Conservation (phyloP, 257 asterid species). For the Schizonepeta tenuifolia region DNA sequence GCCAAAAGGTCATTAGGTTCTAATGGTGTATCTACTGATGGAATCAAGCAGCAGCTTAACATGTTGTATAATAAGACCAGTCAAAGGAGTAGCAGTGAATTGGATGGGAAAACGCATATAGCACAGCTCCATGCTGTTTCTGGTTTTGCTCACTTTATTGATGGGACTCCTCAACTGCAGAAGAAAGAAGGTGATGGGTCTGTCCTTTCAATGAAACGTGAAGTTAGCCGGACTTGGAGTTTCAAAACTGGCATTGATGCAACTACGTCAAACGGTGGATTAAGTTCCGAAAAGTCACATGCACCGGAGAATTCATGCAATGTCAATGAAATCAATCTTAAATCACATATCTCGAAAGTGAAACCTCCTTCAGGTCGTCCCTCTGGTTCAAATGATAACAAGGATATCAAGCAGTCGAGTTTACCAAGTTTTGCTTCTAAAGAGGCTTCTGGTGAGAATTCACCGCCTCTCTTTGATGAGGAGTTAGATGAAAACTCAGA, state of each 20-base stretch:
- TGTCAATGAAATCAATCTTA: constrained; percentile 36
- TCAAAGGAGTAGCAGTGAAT: constrained; percentile 47
- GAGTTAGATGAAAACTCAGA: constrained; percentile 79
- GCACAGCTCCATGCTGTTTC: constrained; percentile 82
- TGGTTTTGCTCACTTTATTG: constrained; percentile 72
- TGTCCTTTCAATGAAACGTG: constrained; percentile 46
- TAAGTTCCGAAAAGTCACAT: constrained; percentile 39
- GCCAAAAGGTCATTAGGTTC: constrained; percentile 34
- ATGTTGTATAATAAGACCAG: constrained; percentile 68
- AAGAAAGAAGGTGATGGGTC: constrained; percentile 42
- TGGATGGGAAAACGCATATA: constrained; percentile 65
- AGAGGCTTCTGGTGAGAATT: constrained; percentile 39
- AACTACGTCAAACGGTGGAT: constrained; percentile 38
- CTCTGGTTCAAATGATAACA: constrained; percentile 35
- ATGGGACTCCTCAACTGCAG: constrained; percentile 51
- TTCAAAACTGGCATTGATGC: constrained; percentile 55
- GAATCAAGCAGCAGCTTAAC: constrained; percentile 59
- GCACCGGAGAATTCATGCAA: constrained; percentile 39
- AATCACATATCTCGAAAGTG: constrained; percentile 43
- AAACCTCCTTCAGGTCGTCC: constrained; percentile 39
- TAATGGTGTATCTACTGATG: constrained; percentile 53
- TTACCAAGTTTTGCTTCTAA: constrained; percentile 43
- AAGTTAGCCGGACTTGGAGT: constrained; percentile 64
- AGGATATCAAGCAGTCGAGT: constrained; percentile 40
- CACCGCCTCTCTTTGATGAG: constrained; percentile 61